These are phyloP conservation scores for Pilobolus umbonatus DNA, from an alignment of 192 early-diverging fungal genomes.

Conservation along the genomic window DNA sequence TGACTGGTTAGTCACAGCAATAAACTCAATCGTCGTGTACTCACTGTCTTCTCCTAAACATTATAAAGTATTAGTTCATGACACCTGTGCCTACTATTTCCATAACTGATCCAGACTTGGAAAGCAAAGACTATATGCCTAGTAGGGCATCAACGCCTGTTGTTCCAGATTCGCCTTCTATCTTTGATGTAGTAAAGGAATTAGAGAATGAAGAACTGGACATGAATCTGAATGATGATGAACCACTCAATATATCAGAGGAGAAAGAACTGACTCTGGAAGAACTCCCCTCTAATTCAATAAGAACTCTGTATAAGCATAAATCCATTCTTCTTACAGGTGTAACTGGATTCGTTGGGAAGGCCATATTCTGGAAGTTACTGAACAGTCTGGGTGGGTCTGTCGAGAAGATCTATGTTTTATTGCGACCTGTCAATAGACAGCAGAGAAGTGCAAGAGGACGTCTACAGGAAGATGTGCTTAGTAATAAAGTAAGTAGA, in stretches of 20 bases:
- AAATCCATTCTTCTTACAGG: slow-evolving; percentile 46
- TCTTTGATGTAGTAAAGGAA: slow-evolving; percentile 33
- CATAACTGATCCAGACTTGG: slow-evolving; percentile 30
- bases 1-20: too few relatives aligned
- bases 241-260: not conserved
- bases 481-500: slow-evolving; percentile 26
- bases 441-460: slow-evolving; percentile 24
- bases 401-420: slow-evolving; percentile 27
- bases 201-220: slow-evolving; percentile 17
- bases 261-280: not conserved
- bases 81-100: slow-evolving; percentile 30
- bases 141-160: slow-evolving; percentile 9
- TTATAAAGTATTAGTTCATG: slow-evolving; percentile 3
- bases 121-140: slow-evolving; percentile 25
- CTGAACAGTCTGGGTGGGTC: slow-evolving; percentile 34
- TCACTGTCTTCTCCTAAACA: too few relatives aligned
- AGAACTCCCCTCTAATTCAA: slow-evolving; percentile 1
- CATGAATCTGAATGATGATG: not conserved
- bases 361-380: slow-evolving; percentile 46
- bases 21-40: too few relatives aligned
- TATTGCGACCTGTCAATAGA: slow-evolving; percentile 6
- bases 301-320: slow-evolving; percentile 20
- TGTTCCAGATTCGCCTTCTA: slow-evolving; percentile 26
- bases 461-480: slow-evolving; percentile 31
- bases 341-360: slow-evolving; percentile 50